Base-by-base conservation (phyloP, 495 filamentous ascomycete species). In the Aspergillus cavernicola region DNA sequence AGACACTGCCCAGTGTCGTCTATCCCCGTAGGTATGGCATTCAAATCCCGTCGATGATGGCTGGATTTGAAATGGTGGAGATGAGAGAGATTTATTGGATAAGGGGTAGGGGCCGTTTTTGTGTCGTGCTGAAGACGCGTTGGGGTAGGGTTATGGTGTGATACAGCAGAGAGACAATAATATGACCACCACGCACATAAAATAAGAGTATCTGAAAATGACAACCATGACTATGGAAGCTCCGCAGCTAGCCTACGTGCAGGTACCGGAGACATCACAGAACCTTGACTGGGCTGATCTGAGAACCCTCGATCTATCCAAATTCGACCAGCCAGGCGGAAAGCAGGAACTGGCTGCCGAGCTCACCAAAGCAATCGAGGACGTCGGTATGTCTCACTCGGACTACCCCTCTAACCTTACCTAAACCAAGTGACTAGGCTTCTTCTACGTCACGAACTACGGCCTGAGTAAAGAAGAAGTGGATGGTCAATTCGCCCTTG, bases 391-490 rank as follows among this genome's bases (percentile, higher is more conserved):
- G 47, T 50, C n/a, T n/a, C 8, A 11, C 8, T 32, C 44, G 18
- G 24, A 3, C 9, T 32, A 35, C 15, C 6, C 6, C 11, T 15
- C 1, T 32, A 10, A 10, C 16, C 1, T 3, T 20, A 2, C 18
- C 15, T 5, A 20, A 36, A 12, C 6, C 3, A 23, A 22, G 4
- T 28, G 20, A 29, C 54, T n/a, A 62, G 59, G 50, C 8, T 81
- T 81, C 66, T 80, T 80, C 56, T 79, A 79, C 46, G 70, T 82
- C 15, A 66, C 51, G 28, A 74, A 75, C 50, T 71, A 75, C 46
- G 78, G 76, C 7, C 62, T 84, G 16, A 65, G 67, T 0, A 66
- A 79, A 37, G 77, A 78, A 43, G 66, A 79, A 44, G 65, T 84
- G 13, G 67, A 75, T 41, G 62, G 65, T 1, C 80, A 82, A 61